Conservation (phyloP, 306 rosid species). For the Cucumis melo region DNA sequence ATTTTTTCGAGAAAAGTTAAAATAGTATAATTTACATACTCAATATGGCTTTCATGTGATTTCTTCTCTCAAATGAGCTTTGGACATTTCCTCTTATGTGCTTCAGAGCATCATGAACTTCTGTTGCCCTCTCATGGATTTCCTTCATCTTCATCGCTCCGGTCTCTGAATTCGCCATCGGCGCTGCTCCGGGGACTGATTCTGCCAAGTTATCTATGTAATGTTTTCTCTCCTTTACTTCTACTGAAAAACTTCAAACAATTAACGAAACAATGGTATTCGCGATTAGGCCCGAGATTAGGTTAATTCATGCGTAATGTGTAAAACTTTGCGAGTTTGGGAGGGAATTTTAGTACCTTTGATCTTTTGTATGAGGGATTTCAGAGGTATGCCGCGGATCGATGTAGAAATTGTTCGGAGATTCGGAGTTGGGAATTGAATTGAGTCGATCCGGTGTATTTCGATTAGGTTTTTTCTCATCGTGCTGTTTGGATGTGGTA, state of each 20-base stretch:
- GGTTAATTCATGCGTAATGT: background rate
- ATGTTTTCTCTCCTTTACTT: conserved; percentile 24
- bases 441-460: background rate
- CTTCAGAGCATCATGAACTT: conserved; percentile 40
- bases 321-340: background rate
- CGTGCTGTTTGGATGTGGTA: background rate
- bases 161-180: conserved; percentile 14
- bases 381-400: background rate
- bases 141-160: conserved; percentile 34
- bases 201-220: conserved; percentile 33
- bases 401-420: background rate
- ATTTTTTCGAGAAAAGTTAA: too few species aligned
- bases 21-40: background rate
- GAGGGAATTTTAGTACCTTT: background rate
- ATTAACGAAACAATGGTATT: background rate
- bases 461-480: background rate
- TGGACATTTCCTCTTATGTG: conserved; percentile 36
- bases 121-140: conserved; percentile 27
- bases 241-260: conserved; percentile 17
- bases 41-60: conserved; percentile 17
- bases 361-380: background rate
- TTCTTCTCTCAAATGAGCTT: conserved; percentile 29
- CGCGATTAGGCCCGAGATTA: background rate
- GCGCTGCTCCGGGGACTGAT: conserved; percentile 28
- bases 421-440: conserved; percentile 5